Evolutionary conservation across 2,329 filamentous ascomycete species (phyloP).

Genomic region (Graphilbum ipis-grandicollis): DNA sequence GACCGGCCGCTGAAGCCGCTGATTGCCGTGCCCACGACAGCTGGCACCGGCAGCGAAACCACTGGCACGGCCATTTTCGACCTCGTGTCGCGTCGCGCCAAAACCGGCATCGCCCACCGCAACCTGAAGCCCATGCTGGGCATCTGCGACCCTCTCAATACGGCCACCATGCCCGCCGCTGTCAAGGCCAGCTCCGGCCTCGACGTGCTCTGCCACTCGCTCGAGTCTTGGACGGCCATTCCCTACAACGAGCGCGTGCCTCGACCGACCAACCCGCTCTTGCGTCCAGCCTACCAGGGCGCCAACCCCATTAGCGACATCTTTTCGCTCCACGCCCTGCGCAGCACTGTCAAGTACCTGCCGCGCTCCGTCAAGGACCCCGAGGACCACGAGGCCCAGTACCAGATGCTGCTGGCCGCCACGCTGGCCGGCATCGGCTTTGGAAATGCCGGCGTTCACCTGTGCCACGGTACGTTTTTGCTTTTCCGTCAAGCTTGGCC

Average conservation of each 20-base stretch:
- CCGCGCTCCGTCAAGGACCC: slow-evolving; percentile 75
- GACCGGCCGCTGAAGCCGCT: slow-evolving; percentile 54
- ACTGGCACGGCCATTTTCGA: slow-evolving; percentile 98
- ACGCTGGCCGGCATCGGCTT: slow-evolving; percentile 92
- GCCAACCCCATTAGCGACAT: slow-evolving; percentile 97
- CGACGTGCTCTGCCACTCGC: slow-evolving; percentile 85
- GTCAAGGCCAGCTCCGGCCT: slow-evolving; percentile 85
- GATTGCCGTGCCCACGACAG: slow-evolving; percentile 71
- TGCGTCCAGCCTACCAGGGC: slow-evolving; percentile 87
- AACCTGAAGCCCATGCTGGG: slow-evolving; percentile 91
- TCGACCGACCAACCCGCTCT: slow-evolving; percentile 72
- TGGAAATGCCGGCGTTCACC: slow-evolving; percentile 90
- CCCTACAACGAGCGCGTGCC: slow-evolving; percentile 78
- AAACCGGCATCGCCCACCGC: slow-evolving; percentile 90
- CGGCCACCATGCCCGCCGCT: slow-evolving; percentile 83
- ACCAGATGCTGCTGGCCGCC: slow-evolving; percentile 85
- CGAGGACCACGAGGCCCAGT: slow-evolving; percentile 83
- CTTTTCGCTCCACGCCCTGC: slow-evolving; percentile 76
- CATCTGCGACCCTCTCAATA: slow-evolving; percentile 76
- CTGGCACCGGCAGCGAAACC: slow-evolving; percentile 81
- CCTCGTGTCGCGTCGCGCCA: slow-evolving; percentile 71
- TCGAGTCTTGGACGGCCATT: slow-evolving; percentile 96
- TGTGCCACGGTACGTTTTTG: slow-evolving; percentile 36
- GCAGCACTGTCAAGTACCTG: slow-evolving; percentile 77
- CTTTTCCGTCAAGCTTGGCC: neutral